A percentile compares a stretch with the other conserved stretches of the same genome.
Conservation (phyloP, 2,329 filamentous ascomycete genomes). For the Fusarium incarnatum region DNA sequence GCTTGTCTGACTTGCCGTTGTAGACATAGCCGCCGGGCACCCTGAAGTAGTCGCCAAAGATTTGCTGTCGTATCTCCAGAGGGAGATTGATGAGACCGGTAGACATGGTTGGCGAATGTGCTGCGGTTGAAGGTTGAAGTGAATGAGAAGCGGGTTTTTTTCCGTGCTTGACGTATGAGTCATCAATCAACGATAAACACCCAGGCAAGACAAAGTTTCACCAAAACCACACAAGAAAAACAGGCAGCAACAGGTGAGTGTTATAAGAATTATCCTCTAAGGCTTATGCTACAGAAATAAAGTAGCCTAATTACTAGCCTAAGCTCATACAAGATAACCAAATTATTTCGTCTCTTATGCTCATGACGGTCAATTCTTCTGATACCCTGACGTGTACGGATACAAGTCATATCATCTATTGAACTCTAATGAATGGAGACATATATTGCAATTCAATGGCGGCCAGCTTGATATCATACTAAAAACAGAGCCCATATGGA, state of each 20-base stretch:
- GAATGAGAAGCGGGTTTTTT: not conserved
- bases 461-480: too few relatives aligned
- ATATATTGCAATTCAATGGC: too few relatives aligned
- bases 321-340: not conserved
- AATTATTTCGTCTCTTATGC: not conserved
- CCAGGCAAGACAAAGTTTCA: not conserved
- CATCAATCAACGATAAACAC: not conserved
- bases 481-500: not conserved
- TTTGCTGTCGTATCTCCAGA: constrained; percentile 23
- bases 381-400: too few relatives aligned
- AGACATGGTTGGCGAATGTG: not conserved
- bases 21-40: constrained; percentile 23
- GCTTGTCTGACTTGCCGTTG: constrained; percentile 9
- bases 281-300: not conserved
- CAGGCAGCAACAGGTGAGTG: not conserved
- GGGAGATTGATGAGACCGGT: not conserved
- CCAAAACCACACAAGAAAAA: not conserved
- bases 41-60: constrained; percentile 27
- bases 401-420: not conserved
- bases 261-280: not conserved
- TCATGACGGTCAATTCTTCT: not conserved
- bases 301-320: not conserved
- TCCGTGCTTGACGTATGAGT: not conserved
- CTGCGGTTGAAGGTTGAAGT: not conserved
- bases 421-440: not conserved